Percentiles rank a stretch among this genome's conserved stretches.
Conservation (phyloP, 345 rosid species). For the Ailanthus altissimus region DNA sequence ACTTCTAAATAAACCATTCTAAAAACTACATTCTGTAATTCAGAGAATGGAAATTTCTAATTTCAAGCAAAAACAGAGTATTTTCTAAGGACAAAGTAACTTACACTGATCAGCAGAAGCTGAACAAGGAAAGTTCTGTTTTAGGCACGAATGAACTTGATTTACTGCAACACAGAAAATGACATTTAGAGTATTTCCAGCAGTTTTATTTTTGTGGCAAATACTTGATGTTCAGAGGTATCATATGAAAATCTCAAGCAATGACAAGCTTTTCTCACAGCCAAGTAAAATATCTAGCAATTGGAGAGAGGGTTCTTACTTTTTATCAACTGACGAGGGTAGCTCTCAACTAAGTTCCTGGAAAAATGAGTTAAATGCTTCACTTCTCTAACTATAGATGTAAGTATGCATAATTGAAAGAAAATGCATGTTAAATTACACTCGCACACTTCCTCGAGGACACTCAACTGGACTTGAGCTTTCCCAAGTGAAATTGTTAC, state of each 20-base stretch:
- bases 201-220: background rate
- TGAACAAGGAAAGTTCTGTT: constrained; percentile 64
- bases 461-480: constrained; percentile 57
- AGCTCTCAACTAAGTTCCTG: constrained; percentile 89
- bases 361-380: constrained; percentile 10
- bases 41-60: background rate
- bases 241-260: background rate
- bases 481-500: constrained; percentile 70
- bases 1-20: background rate
- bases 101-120: constrained; percentile 46
- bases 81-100: constrained; percentile 21
- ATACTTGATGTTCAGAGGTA: background rate
- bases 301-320: constrained; percentile 46
- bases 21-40: background rate
- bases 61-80: background rate
- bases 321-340: constrained; percentile 34
- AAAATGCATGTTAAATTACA: constrained; percentile 15
- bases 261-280: background rate
- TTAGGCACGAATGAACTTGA: constrained; percentile 53
- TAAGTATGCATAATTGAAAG: background rate
- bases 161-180: constrained; percentile 47
- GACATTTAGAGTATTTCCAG: constrained; percentile 8
- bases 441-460: constrained; percentile 69
- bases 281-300: background rate
- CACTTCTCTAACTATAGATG: constrained; percentile 7